A percentile compares a stretch with the other conserved stretches of the same genome.
These are phyloP conservation scores for Annulohypoxylon truncatum DNA, from an alignment of 2,329 filamentous ascomycete genomes.

Conservation along the genomic window DNA sequence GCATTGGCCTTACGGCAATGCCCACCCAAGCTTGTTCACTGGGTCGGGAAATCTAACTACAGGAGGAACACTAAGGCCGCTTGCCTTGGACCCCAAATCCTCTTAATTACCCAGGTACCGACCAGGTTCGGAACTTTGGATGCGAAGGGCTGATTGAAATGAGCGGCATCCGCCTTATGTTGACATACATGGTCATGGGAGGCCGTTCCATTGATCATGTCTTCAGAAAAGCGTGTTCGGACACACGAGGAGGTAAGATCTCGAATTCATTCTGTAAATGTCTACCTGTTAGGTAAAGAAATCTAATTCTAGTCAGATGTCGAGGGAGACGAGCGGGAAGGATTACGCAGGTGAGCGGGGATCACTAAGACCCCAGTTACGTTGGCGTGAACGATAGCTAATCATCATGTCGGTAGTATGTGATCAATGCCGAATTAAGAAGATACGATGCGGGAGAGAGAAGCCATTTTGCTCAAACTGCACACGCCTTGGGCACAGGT, in stretches of 20 bases:
- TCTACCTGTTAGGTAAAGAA: background rate
- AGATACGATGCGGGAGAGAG: constrained; percentile 33
- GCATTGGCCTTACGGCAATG: constrained; percentile 13
- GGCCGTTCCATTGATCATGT: constrained; percentile 9
- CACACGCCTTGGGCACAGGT: constrained; percentile 25
- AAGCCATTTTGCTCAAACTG: constrained; percentile 32
- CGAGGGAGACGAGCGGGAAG: constrained; percentile 25
- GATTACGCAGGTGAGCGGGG: constrained; percentile 34
- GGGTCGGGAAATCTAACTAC: constrained; percentile 16
- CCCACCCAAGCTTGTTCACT: constrained; percentile 16
- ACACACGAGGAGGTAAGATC: constrained; percentile 25
- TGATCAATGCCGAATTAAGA: constrained; percentile 32
- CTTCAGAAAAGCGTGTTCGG: constrained; percentile 21
- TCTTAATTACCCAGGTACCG: background rate
- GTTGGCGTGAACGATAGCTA: constrained; percentile 3
- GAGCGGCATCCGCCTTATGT: constrained; percentile 4
- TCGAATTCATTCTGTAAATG: background rate
- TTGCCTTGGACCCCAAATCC: constrained; percentile 11
- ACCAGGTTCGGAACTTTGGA: background rate
- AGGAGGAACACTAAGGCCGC: constrained; percentile 25
- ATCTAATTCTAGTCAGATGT: constrained; percentile 19
- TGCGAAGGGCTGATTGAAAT: constrained; percentile 6
- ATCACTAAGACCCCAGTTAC: background rate
- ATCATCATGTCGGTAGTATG: constrained; percentile 17
- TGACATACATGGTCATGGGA: background rate